Base-by-base conservation (phyloP, 441 rosid species). In the Gossypium gossypioides region DNA sequence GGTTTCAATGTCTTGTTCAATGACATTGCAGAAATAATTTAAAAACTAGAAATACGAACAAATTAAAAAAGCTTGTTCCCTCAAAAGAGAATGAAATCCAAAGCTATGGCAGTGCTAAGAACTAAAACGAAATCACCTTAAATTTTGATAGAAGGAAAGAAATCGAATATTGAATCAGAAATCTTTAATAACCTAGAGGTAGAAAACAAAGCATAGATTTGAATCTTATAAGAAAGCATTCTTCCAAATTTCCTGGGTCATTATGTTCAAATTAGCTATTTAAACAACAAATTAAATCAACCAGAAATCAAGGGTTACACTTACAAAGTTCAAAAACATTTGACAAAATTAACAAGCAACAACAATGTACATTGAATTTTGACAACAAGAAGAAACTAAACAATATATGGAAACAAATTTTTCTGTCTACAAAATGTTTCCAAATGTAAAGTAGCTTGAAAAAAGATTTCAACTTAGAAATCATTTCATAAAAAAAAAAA, bases 311-410 rank as follows among this genome's bases (percentile, higher is more conserved):
- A 44, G 74, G 57, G 10, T 29, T 18, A 71, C 16, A 58, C 65
- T 9, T 71, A 34, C 25, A 15, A 71, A 58, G 13, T 57, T 22
- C 55, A 44, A 42, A 21, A 70, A 12, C 24, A 42, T 21, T 22
- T 42, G 67, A 40, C 15, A 15, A 12, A 24, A 6, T 27, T 40
- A 50, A 24, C 46, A 71, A 34, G 24, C 34, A 56, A 57, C 32
- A 71, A 71, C 25, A 71, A 71, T 57, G 74, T 22, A 44, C 66
- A 44, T n/a, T 6, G 44, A 58, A 71, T 24, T 71, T 46, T 61
- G 48, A 16, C 48, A 34, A 37, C 25, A 40, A 22, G 2, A 71
- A 71, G 44, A 70, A 69, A 57, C 8, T 13, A 19, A 60, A 25
- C 4, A 19, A 54, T 19, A 48, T 60, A 72, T 46, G 57, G 70